Conservation (phyloP, 1,284 basidiomycete species). For the Papiliotrema laurentii region DNA sequence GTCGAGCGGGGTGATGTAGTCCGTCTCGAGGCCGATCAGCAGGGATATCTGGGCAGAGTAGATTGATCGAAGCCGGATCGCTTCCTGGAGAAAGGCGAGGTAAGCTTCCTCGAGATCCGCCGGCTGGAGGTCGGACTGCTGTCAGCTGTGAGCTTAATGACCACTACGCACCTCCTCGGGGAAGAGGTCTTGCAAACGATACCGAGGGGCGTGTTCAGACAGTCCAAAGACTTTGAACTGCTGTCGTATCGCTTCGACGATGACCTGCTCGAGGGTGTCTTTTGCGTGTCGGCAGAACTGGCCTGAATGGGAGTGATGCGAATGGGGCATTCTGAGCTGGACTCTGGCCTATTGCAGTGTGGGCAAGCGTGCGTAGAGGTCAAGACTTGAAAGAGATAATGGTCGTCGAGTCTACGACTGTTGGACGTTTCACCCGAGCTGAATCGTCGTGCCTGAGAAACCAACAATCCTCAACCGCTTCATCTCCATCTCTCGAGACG, state of each 20-base stretch:
- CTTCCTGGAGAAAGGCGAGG: slow-evolving; percentile 54
- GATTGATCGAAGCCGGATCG: slow-evolving; percentile 61
- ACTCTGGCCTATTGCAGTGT: too few species aligned
- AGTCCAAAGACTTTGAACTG: slow-evolving; percentile 81
- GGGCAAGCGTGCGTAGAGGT: too few species aligned
- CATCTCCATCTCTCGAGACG: too few species aligned
- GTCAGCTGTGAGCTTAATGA: slow-evolving; percentile 1
- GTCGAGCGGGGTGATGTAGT: slow-evolving; percentile 70
- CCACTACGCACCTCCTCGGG: slow-evolving; percentile 76
- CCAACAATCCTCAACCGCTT: too few species aligned
- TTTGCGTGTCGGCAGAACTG: slow-evolving; percentile 91
- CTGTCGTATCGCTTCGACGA: slow-evolving; percentile 68
- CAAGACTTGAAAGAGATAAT: too few species aligned
- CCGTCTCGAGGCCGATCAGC: slow-evolving; percentile 89
- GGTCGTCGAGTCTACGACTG: too few species aligned
- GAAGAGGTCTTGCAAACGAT: slow-evolving; percentile 74
- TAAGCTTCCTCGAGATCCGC: slow-evolving; percentile 28
- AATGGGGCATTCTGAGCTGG: slow-evolving; percentile 70
- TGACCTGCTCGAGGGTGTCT: slow-evolving; percentile 70
- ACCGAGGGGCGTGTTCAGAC: slow-evolving; percentile 92
- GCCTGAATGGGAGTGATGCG: slow-evolving; percentile 93
- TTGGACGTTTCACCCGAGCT: too few species aligned
- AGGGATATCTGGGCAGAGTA: slow-evolving; percentile 59
- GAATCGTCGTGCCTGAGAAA: too few species aligned
- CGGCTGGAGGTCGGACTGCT: slow-evolving; percentile 42